Percentiles rank a stretch among this genome's conserved stretches.
These are phyloP conservation scores for Apium graveolens DNA, from an alignment of 129 eudicot genomes.

Conservation along the genomic window DNA sequence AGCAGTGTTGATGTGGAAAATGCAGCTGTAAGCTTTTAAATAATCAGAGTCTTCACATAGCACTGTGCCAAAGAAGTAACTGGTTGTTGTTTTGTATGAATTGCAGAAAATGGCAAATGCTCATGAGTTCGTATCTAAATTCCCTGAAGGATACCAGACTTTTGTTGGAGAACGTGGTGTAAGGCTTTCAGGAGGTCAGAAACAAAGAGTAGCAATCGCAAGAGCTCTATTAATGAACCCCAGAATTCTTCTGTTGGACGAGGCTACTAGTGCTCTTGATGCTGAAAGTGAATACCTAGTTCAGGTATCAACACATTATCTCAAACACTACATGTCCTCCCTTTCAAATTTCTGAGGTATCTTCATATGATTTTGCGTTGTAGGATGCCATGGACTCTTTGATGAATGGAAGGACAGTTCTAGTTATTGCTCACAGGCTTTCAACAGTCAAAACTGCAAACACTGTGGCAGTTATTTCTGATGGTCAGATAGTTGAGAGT, in stretches of 20 bases:
- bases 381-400: slow-evolving; percentile 69
- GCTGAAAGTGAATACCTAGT: slow-evolving; percentile 95
- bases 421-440: slow-evolving; percentile 68
- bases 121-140: slow-evolving; percentile 67
- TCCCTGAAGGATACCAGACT: slow-evolving; percentile 78
- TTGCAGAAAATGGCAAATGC: slow-evolving; percentile 96
- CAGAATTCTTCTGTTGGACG: slow-evolving; percentile 68
- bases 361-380: background rate
- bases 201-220: slow-evolving; percentile 89
- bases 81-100: background rate
- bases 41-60: background rate
- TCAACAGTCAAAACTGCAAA: slow-evolving; percentile 67
- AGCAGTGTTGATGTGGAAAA: slow-evolving; percentile 68
- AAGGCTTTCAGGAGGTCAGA: slow-evolving; percentile 93
- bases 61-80: background rate
- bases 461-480: slow-evolving; percentile 54
- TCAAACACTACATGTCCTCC: background rate
- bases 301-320: slow-evolving; percentile 38
- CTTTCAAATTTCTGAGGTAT: background rate
- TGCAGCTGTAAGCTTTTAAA: slow-evolving; percentile 74
- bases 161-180: slow-evolving; percentile 91
- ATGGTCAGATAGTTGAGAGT: slow-evolving; percentile 62
- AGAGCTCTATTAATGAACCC: slow-evolving; percentile 86
- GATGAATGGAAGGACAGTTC: slow-evolving; percentile 65
- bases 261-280: slow-evolving; percentile 89